These are phyloP conservation scores for Plantago elongata DNA, from an alignment of 257 asterid genomes.

Conservation along the genomic window DNA sequence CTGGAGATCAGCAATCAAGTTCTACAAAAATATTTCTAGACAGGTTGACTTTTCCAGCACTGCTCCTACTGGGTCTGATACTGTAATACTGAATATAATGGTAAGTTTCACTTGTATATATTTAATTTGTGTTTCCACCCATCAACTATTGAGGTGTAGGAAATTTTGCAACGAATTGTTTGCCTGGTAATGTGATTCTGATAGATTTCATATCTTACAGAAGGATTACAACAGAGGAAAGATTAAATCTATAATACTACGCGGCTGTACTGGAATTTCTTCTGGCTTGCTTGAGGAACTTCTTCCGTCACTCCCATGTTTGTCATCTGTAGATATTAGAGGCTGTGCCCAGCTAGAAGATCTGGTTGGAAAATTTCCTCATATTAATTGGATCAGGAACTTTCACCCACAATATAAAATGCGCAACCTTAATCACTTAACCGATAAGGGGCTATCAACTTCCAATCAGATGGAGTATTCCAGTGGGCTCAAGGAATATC, in stretches of 20 bases:
- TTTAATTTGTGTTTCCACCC: constrained; percentile 2
- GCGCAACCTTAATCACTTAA: constrained; percentile 53
- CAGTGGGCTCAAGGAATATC: constrained; percentile 81
- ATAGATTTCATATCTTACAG: constrained; percentile 47
- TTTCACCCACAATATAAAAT: constrained; percentile 41
- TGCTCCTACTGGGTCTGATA: constrained; percentile 61
- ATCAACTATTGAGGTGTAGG: not conserved
- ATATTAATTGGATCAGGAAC: constrained; percentile 67
- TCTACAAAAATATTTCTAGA: constrained; percentile 57
- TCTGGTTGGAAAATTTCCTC: constrained; percentile 67
- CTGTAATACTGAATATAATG: constrained; percentile 58
- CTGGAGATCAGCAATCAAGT: constrained; percentile 69
- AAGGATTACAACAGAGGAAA: constrained; percentile 66
- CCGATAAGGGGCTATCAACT: constrained; percentile 43
- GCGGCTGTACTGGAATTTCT: constrained; percentile 75
- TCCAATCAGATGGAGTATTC: constrained; percentile 71
- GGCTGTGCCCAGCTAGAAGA: constrained; percentile 90
- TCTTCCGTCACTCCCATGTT: constrained; percentile 53
- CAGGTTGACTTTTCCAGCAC: constrained; percentile 66
- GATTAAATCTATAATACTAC: constrained; percentile 62
- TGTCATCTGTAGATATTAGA: constrained; percentile 78
- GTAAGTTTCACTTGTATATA: constrained; percentile 33
- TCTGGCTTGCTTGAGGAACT: constrained; percentile 70
- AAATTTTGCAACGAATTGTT: not conserved
- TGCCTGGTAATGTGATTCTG: constrained; percentile 15